These are phyloP conservation scores for Candida sonorensis DNA, from an alignment of 805 yeast genomes.

Conservation along the genomic window DNA sequence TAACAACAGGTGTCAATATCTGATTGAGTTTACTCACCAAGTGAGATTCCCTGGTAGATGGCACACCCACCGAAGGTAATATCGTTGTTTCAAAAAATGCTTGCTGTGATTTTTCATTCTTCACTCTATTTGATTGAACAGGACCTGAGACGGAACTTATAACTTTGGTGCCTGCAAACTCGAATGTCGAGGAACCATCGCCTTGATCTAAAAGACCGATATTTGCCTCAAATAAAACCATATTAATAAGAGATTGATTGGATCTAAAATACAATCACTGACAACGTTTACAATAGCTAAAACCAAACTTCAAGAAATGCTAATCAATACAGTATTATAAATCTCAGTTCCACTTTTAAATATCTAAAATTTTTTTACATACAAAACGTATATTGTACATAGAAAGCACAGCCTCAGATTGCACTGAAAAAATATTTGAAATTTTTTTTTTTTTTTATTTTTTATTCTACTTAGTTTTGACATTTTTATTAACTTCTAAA, in stretches of 20 bases:
- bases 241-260: neutral
- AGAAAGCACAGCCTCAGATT: no score
- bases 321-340: no score
- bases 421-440: no score
- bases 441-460: no score
- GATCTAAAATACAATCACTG: neutral
- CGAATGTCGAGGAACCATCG: constrained; percentile 73
- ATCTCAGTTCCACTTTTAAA: no score
- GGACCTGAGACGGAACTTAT: constrained; percentile 87
- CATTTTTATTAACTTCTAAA: no score
- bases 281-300: no score
- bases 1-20: constrained; percentile 53
- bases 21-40: constrained; percentile 65
- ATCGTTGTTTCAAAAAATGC: constrained; percentile 74
- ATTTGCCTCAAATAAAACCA: constrained; percentile 9
- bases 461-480: no score
- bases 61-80: constrained; percentile 70
- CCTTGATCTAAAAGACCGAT: constrained; percentile 42
- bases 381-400: no score
- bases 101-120: constrained; percentile 78
- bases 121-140: constrained; percentile 61
- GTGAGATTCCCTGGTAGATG: constrained; percentile 65
- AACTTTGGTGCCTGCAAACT: constrained; percentile 46
- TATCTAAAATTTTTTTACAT: no score
- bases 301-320: no score